Base-by-base conservation (phyloP, 1,284 basidiomycete genomes). In the Heterobasidion occidentale region DNA sequence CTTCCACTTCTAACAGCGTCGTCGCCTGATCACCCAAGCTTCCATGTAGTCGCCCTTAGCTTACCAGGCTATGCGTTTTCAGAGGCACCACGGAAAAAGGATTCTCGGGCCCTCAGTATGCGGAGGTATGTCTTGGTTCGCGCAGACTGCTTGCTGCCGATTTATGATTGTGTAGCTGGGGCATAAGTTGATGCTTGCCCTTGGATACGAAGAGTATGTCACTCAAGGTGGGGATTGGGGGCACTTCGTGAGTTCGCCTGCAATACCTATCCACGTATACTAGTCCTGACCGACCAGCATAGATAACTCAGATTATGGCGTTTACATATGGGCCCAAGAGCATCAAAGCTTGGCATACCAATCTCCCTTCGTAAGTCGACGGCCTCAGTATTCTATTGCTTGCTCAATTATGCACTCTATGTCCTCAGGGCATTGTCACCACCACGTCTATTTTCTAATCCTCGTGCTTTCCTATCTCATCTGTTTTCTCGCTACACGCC, bases 171-270 rank as follows among this genome's bases (percentile, higher is more conserved):
- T 20, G 9, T n/a, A 58, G 55, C 51, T 58, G 35, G 58, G 55
- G 36, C 46, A 78, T 60, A 78, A 78, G 57, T 56, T 80, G 49
- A 79, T 80, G 77, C 53, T 74, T 6, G 62, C 70, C 0, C 63
- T 79, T 15, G 77, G 77, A 1, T 79, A 79, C 60, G 59, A 71
- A 9, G 70, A 78, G 64, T 80, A 79, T 57, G 76, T 77, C 1
- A 70, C 71, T 1, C 75, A 77, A 63, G 77, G 76, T n/a, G 77
- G 77, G 8, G 77, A 78, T 62, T 77, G 74, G 75, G 77, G 77
- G 3, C 67, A 63, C 54, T 42, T 62, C 17, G 76, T 76, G 54
- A 54, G 70, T 59, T 4, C 4, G 12, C 14, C 1, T 9, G 60
- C 27, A 47, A 53, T 9, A 44, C 9, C 5, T 11, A 7, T 27